These are phyloP conservation scores for Monilinia aucupariae DNA, from an alignment of 2,329 filamentous ascomycete genomes.

Conservation along the genomic window DNA sequence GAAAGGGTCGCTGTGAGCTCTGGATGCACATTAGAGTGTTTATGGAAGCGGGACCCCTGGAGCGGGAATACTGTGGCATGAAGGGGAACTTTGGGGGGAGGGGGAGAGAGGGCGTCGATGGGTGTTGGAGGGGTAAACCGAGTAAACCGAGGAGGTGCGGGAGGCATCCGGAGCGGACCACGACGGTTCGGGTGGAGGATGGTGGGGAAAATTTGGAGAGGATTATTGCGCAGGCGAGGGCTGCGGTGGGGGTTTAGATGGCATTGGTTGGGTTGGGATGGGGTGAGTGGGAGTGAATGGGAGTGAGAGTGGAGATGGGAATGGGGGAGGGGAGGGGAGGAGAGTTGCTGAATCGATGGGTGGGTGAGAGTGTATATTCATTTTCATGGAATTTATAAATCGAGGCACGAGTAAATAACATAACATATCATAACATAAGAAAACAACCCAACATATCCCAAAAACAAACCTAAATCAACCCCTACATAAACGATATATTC, in stretches of 20 bases:
- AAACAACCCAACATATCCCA: no score
- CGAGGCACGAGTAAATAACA: no score
- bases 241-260: slow-evolving; percentile 3
- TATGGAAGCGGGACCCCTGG: slow-evolving; percentile 46
- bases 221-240: slow-evolving; percentile 10
- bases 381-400: no score
- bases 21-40: slow-evolving; percentile 56
- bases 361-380: no score
- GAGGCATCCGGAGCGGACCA: slow-evolving; percentile 41
- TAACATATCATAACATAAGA: no score
- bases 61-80: slow-evolving; percentile 54
- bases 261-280: no score
- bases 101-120: slow-evolving; percentile 41
- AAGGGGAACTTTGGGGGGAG: slow-evolving; percentile 50
- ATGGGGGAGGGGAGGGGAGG: no score
- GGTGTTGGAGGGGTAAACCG: slow-evolving; percentile 56
- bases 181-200: slow-evolving; percentile 28
- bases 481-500: no score
- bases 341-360: no score
- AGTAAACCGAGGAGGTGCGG: slow-evolving; percentile 54
- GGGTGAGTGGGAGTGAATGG: no score
- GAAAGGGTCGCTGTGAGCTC: slow-evolving; percentile 55
- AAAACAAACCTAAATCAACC: no score
- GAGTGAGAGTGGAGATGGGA: no score
- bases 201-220: slow-evolving; percentile 7